These are phyloP conservation scores for Zea mays DNA, from an alignment of 176 grass and related monocot species.

Conservation along the genomic window Zm-B73-REFERENCE-NAM-5.0 NC_050101.1:125020501-125021000, in stretches of 20 bases:
- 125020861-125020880: background rate
- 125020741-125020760: slow-evolving; percentile 24
- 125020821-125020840: background rate
- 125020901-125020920: too few species aligned
- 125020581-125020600: background rate
- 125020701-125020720: slow-evolving; percentile 8
- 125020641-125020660: slow-evolving; percentile 21
- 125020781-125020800: slow-evolving; percentile 5
- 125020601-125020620: background rate
- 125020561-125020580: too few species aligned
- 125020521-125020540: too few species aligned
- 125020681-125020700: slow-evolving; percentile 4
- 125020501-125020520: too few species aligned
- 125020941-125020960: too few species aligned
- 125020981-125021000: too few species aligned
- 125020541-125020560: too few species aligned
- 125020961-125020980: too few species aligned
- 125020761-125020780: slow-evolving; percentile 15
- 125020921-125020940: too few species aligned
- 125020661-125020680: slow-evolving; percentile 28
- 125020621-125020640: background rate
- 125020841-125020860: background rate
- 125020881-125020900: too few species aligned
- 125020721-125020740: slow-evolving; percentile 19
- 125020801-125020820: background rate